These are phyloP conservation scores for Cajanus cajan DNA, from an alignment of 306 rosid species.

Conservation along the genomic window DNA sequence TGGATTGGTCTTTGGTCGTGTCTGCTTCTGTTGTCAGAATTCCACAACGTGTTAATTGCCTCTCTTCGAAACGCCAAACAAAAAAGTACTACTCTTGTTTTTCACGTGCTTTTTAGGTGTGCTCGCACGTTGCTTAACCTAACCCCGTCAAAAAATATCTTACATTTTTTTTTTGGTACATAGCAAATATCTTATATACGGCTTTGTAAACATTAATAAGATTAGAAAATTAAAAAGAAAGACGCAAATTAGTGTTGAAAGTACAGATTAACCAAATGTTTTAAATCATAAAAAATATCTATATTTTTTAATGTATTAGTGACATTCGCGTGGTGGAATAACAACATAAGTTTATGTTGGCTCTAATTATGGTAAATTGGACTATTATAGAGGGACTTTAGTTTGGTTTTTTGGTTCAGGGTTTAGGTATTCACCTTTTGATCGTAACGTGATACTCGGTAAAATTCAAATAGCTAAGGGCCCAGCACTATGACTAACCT, in stretches of 20 bases:
- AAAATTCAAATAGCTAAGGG: background rate
- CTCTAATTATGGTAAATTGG: no score
- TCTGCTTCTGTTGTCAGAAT: background rate
- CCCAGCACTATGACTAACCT: background rate
- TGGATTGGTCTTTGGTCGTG: background rate
- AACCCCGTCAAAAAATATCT: no score
- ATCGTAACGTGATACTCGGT: background rate
- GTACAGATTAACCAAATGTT: no score
- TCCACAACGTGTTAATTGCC: conserved; percentile 26
- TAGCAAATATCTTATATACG: background rate
- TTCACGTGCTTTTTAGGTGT: conserved; percentile 1
- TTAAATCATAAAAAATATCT: no score
- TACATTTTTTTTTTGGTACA: no score
- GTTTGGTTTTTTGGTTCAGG: no score
- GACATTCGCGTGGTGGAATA: no score
- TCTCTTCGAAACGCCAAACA: background rate
- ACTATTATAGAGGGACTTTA: background rate
- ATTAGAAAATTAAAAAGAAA: no score
- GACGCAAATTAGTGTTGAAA: no score
- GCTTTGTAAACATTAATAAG: background rate
- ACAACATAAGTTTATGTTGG: no score
- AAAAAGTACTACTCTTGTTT: background rate
- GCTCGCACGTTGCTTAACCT: background rate
- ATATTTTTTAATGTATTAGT: no score
- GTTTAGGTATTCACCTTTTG: background rate